A percentile compares a stretch with the other conserved stretches of the same genome.
Evolutionary conservation across 2,329 filamentous ascomycete species (phyloP).

Genomic region (Diplodia mutila): DNA sequence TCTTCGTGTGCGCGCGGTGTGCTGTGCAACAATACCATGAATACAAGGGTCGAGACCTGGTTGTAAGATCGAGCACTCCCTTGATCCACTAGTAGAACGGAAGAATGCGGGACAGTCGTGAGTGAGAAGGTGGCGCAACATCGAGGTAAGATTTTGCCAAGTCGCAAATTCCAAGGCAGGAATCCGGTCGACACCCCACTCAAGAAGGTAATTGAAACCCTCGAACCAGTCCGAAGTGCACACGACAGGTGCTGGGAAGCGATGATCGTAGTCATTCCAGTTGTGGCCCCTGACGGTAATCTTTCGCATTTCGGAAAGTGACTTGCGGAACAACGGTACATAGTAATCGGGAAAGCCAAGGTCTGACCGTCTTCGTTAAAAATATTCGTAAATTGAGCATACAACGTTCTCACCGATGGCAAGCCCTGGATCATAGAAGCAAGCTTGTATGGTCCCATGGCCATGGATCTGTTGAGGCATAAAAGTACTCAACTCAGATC

Average conservation of each 20-base stretch:
- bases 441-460: not conserved
- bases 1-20: not conserved
- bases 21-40: not conserved
- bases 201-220: not conserved
- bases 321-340: not conserved
- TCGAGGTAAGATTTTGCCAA: too few relatives aligned
- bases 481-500: not conserved
- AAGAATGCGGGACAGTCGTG: not conserved
- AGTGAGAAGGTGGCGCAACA: too few relatives aligned
- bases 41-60: too few relatives aligned
- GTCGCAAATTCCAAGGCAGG: accelerated
- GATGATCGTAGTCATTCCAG: not conserved
- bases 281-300: not conserved
- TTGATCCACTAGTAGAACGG: too few relatives aligned
- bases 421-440: not conserved
- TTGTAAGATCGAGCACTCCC: too few relatives aligned
- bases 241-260: not conserved
- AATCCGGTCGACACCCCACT: not conserved
- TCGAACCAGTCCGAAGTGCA: not conserved
- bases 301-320: not conserved
- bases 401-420: not conserved
- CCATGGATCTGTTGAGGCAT: accelerated
- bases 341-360: not conserved
- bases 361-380: not conserved
- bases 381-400: not conserved